Percentiles rank a stretch among this genome's conserved stretches.
phyloP scores from a whole-genome alignment of 192 early-diverging fungal genomes.

The Podila epigama region DNA sequence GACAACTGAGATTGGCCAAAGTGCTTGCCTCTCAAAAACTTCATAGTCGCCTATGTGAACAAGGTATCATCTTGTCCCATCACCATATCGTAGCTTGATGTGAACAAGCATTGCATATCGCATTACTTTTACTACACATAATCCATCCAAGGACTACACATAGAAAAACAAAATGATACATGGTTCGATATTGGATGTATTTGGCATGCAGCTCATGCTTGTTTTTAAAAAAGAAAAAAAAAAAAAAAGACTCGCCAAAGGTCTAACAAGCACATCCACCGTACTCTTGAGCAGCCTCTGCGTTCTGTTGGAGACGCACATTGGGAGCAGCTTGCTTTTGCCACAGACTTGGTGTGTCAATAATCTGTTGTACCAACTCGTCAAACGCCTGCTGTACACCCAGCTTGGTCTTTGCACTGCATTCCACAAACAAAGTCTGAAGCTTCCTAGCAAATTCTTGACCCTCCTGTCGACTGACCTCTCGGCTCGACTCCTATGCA shows the following conservation, averaged over 20 bases:
- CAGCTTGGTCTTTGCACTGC: conserved; percentile 92
- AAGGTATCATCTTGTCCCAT: too few species aligned
- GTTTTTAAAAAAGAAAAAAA: background rate
- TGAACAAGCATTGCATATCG: too few species aligned
- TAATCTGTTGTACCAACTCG: conserved; percentile 91
- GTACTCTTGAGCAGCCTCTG: conserved; percentile 22
- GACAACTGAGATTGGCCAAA: too few species aligned
- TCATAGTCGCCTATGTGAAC: too few species aligned
- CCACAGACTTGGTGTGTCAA: conserved; percentile 46
- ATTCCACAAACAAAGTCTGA: conserved; percentile 95
- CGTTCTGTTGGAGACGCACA: conserved; percentile 29
- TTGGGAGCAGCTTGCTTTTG: conserved; percentile 42
- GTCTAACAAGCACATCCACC: conserved; percentile 30
- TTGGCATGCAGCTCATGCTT: background rate
- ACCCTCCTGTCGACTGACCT: conserved; percentile 88
- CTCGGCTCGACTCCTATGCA: conserved; percentile 61
- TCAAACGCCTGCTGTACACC: conserved; percentile 95
- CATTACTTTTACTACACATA: background rate
- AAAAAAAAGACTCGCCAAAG: background rate
- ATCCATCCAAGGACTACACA: background rate
- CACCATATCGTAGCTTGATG: too few species aligned
- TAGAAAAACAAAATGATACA: background rate
- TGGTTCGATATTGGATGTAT: background rate
- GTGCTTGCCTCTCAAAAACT: too few species aligned
- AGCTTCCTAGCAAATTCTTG: conserved; percentile 88